These are phyloP conservation scores for Skeletonema costatum DNA, from an alignment of 108 stramenopile genomes.

Conservation along the genomic window DNA sequence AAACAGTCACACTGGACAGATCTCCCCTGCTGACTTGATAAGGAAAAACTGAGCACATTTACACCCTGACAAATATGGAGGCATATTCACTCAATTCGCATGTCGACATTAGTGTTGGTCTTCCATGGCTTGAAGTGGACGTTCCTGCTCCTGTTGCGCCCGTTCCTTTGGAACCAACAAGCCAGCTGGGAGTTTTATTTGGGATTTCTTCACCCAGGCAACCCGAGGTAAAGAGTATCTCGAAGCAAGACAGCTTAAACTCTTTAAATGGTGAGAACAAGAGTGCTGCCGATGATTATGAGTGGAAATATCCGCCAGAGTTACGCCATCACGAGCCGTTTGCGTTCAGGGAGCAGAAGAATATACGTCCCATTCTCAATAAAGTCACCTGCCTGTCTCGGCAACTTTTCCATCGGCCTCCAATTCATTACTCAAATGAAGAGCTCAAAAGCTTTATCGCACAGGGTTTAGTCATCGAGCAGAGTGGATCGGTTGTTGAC, in stretches of 20 bases:
- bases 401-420: slow-evolving; percentile 49
- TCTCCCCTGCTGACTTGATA: slow-evolving; percentile 39
- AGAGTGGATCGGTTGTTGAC: slow-evolving; percentile 34
- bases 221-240: neutral
- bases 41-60: slow-evolving; percentile 45
- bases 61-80: slow-evolving; percentile 33
- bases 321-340: slow-evolving; percentile 48
- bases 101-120: slow-evolving; percentile 35
- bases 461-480: slow-evolving; percentile 33
- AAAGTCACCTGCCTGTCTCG: slow-evolving; percentile 54
- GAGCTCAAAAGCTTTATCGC: slow-evolving; percentile 40
- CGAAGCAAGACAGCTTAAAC: neutral
- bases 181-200: neutral
- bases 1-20: slow-evolving; percentile 9
- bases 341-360: slow-evolving; percentile 33
- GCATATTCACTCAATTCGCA: slow-evolving; percentile 12
- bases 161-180: neutral
- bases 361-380: slow-evolving; percentile 42
- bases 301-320: slow-evolving; percentile 23
- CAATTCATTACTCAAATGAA: slow-evolving; percentile 43
- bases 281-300: neutral
- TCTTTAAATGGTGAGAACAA: neutral
- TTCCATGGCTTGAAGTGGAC: slow-evolving; percentile 58
- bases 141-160: slow-evolving; percentile 8
- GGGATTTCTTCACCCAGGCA: neutral